These are phyloP conservation scores for Bidens hawaiensis DNA, from an alignment of 140 eudicot species.

Conservation along the genomic window DNA sequence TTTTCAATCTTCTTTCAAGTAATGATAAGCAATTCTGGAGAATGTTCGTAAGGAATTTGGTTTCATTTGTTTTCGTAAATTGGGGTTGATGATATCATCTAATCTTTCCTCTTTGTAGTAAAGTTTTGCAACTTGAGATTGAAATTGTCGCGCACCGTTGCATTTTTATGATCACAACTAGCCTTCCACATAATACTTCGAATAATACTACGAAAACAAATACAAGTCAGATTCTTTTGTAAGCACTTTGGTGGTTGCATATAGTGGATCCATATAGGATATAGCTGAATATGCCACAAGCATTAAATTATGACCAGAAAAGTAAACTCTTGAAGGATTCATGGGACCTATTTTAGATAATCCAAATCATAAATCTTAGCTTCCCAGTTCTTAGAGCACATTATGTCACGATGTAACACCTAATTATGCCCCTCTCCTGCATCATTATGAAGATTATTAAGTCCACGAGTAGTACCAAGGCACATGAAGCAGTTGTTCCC, in stretches of 20 bases:
- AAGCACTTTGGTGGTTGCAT: not conserved
- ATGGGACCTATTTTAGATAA: slow-evolving; percentile 22
- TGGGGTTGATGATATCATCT: slow-evolving; percentile 3
- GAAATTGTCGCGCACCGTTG: not conserved
- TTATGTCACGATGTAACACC: slow-evolving; percentile 20
- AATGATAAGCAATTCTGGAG: slow-evolving; percentile 12
- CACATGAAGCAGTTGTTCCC: slow-evolving; percentile 25
- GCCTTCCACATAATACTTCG: slow-evolving; percentile 28
- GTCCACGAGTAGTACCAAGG: slow-evolving; percentile 28
- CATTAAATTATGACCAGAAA: slow-evolving; percentile 16
- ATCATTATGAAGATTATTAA: slow-evolving; percentile 16
- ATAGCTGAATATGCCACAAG: slow-evolving; percentile 12
- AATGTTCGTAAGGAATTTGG: slow-evolving; percentile 9
- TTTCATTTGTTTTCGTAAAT: slow-evolving; percentile 14
- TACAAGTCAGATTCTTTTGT: slow-evolving; percentile 27
- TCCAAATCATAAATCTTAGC: slow-evolving; percentile 23
- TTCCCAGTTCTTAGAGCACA: slow-evolving; percentile 21
- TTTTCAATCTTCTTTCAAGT: not conserved
- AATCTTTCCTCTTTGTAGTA: slow-evolving; percentile 10
- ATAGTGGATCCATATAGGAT: slow-evolving; percentile 13
- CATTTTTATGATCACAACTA: not conserved
- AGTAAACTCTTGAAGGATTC: slow-evolving; percentile 18
- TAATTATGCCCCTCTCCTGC: slow-evolving; percentile 23
- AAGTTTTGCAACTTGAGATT: not conserved
- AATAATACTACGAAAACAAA: slow-evolving; percentile 17